These are phyloP conservation scores for Termitomyces sp. DNA, from an alignment of 768 basidiomycete genomes.

Conservation along the genomic window DNA sequence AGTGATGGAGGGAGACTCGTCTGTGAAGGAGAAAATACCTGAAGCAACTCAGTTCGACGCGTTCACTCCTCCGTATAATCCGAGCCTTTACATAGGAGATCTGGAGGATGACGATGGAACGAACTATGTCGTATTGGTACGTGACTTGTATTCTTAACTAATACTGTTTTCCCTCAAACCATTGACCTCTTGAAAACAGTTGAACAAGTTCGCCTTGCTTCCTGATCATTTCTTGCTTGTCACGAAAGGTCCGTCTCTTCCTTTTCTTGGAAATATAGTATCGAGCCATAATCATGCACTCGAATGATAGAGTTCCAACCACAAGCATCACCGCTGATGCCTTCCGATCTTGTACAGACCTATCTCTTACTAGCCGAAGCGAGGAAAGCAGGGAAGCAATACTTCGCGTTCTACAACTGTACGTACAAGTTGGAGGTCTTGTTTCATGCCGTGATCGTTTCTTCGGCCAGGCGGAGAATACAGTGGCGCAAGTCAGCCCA, in stretches of 20 bases:
- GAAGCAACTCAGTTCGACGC: slow-evolving; percentile 51
- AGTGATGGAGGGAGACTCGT: slow-evolving; percentile 24
- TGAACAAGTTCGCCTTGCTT: slow-evolving; percentile 86
- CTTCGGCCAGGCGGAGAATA: slow-evolving; percentile 55
- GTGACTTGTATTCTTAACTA: slow-evolving; percentile 16
- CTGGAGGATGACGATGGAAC: slow-evolving; percentile 58
- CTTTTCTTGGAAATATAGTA: neutral
- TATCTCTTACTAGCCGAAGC: slow-evolving; percentile 76
- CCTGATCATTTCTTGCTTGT: slow-evolving; percentile 86
- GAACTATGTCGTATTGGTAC: slow-evolving; percentile 69
- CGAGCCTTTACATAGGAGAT: slow-evolving; percentile 73
- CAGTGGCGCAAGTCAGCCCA: slow-evolving; percentile 86
- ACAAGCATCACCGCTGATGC: slow-evolving; percentile 78
- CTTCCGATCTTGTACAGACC: slow-evolving; percentile 72
- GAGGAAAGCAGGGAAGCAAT: slow-evolving; percentile 48
- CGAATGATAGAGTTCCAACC: slow-evolving; percentile 63
- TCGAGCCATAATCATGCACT: neutral
- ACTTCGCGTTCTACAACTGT: slow-evolving; percentile 94
- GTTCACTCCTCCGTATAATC: slow-evolving; percentile 84
- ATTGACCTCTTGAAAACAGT: slow-evolving; percentile 33
- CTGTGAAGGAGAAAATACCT: slow-evolving; percentile 20
- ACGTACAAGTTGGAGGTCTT: slow-evolving; percentile 15
- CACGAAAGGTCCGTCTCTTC: slow-evolving; percentile 62
- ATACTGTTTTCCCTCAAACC: neutral
- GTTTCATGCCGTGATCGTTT: neutral